Evolutionary conservation across 1,284 basidiomycete genomes (phyloP).

Genomic region (Microbotryum intermedium): DNA sequence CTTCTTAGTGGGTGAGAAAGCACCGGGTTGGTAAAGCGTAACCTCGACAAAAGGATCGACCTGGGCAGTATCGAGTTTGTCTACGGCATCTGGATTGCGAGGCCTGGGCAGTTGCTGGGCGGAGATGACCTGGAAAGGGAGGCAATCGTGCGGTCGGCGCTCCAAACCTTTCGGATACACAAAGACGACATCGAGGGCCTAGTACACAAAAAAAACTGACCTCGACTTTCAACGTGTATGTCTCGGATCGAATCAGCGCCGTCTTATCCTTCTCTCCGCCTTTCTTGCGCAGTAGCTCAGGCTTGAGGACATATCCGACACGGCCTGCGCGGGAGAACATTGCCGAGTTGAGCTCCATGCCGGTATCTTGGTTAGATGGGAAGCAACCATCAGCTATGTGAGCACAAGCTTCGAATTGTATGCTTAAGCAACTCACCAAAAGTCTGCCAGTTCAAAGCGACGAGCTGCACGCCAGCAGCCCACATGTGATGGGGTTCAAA

Average conservation of each 20-base stretch:
- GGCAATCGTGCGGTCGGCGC: slow-evolving; percentile 1
- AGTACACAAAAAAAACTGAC: slow-evolving; percentile 38
- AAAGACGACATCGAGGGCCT: not conserved
- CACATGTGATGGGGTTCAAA: slow-evolving; percentile 84
- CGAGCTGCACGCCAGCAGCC: slow-evolving; percentile 84
- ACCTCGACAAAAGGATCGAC: slow-evolving; percentile 73
- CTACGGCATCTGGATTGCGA: slow-evolving; percentile 46
- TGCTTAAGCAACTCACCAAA: slow-evolving; percentile 51
- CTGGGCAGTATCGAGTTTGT: slow-evolving; percentile 44
- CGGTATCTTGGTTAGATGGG: slow-evolving; percentile 52
- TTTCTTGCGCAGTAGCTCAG: slow-evolving; percentile 59
- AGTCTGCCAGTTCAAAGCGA: slow-evolving; percentile 97
- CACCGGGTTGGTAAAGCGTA: slow-evolving; percentile 61
- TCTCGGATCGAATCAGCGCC: slow-evolving; percentile 49
- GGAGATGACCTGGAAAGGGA: slow-evolving; percentile 59
- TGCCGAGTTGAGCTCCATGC: slow-evolving; percentile 82
- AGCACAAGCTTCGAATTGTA: not conserved
- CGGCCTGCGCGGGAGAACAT: slow-evolving; percentile 86
- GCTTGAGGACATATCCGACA: slow-evolving; percentile 86
- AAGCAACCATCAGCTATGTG: not conserved
- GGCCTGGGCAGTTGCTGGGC: slow-evolving; percentile 83
- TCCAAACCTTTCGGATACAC: not conserved
- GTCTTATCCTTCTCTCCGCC: slow-evolving; percentile 49
- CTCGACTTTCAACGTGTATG: slow-evolving; percentile 57
- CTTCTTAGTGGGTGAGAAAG: slow-evolving; percentile 6